Evolutionary conservation across 768 basidiomycete genomes (phyloP).

Genomic region (Leccinum olivaceopallidum): DNA sequence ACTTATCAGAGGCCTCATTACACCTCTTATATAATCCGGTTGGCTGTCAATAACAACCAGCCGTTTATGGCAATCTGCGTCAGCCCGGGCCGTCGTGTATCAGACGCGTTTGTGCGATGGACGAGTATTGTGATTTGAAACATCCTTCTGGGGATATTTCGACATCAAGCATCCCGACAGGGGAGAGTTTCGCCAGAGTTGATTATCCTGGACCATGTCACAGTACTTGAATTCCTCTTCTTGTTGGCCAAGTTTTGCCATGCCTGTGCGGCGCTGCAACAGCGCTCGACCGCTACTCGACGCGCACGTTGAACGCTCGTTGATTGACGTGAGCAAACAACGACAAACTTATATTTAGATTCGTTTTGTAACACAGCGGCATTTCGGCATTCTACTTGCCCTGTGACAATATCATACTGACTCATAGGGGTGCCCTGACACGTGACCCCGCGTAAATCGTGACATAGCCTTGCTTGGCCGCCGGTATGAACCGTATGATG

Average conservation of each 20-base stretch:
- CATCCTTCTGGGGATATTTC: not conserved
- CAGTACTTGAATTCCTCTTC: not conserved
- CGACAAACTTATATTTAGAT: not conserved
- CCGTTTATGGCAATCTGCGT: not conserved
- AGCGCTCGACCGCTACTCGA: not conserved
- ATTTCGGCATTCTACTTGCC: conserved; percentile 1
- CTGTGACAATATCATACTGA: too few relatives aligned
- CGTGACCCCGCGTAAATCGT: not conserved
- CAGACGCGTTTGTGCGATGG: conserved; percentile 4
- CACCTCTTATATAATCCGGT: conserved; percentile 19
- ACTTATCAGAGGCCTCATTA: conserved; percentile 7
- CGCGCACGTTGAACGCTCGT: not conserved
- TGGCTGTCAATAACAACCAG: not conserved
- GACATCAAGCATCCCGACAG: too few relatives aligned
- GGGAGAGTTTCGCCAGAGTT: not conserved
- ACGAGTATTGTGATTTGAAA: conserved; percentile 6
- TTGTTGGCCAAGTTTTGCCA: not conserved
- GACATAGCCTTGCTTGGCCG: conserved; percentile 1
- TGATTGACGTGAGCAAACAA: conserved; percentile 5
- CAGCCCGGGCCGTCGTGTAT: too few relatives aligned
- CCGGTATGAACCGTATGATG: not conserved
- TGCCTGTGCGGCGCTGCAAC: not conserved
- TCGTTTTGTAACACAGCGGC: not conserved
- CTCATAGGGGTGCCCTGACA: not conserved
- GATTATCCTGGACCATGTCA: not conserved